These are phyloP conservation scores for Myxozyma kluyveri DNA, from an alignment of 805 yeast species.

Conservation along the genomic window DNA sequence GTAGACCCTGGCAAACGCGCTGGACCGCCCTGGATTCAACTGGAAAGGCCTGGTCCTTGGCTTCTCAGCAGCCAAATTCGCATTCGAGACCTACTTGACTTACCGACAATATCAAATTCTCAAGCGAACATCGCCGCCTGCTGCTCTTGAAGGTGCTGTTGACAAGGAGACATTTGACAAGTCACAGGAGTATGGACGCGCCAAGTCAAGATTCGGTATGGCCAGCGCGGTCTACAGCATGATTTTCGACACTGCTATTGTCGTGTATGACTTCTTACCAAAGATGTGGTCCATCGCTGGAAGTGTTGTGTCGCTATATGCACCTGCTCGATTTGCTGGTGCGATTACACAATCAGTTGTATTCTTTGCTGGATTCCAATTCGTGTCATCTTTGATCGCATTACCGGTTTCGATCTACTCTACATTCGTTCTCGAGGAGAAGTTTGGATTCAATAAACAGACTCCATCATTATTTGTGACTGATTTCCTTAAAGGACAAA, in stretches of 20 bases:
- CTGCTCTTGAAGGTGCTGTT: conserved; percentile 62
- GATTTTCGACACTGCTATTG: conserved; percentile 54
- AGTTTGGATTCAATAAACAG: conserved; percentile 87
- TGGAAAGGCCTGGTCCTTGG: conserved; percentile 80
- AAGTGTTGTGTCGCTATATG: conserved; percentile 36
- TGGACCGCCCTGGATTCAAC: conserved; percentile 64
- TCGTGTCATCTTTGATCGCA: conserved; percentile 51
- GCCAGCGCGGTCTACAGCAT: conserved; percentile 52
- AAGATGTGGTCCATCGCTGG: conserved; percentile 56
- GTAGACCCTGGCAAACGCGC: conserved; percentile 25
- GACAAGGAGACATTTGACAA: conserved; percentile 70
- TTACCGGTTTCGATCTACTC: conserved; percentile 73
- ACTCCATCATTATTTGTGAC: conserved; percentile 68
- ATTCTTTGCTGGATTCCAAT: conserved; percentile 53
- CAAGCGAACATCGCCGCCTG: conserved; percentile 59
- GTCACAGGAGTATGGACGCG: conserved; percentile 73
- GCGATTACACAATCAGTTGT: conserved; percentile 67
- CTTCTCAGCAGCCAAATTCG: conserved; percentile 69
- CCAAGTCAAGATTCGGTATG: conserved; percentile 70
- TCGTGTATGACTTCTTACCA: conserved; percentile 65
- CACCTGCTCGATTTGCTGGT: conserved; percentile 46
- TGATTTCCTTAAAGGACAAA: conserved; percentile 63
- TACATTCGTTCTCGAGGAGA: conserved; percentile 86
- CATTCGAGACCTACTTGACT: conserved; percentile 70
- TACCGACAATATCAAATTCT: conserved; percentile 74